Evolutionary conservation across 1,139 yeast species (phyloP), one percentile per base, ranked within the genome.

Genomic region (Yamadazyma spencermartinsiae): DNA sequence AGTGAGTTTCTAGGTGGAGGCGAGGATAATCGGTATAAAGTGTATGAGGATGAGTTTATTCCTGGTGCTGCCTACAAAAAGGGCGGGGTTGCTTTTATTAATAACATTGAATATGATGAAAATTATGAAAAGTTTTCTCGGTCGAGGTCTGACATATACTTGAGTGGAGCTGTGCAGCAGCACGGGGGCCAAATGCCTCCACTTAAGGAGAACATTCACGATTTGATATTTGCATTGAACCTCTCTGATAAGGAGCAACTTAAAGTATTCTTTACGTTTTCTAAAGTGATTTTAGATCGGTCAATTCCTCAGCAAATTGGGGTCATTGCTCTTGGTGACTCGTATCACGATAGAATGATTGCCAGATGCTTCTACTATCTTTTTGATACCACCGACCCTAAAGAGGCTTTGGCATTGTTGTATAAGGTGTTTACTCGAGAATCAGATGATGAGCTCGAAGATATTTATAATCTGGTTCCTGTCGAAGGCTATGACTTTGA

Each of bases 231-330:
- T 54, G 86, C 79, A 0, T 54, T 89, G n/a, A 82, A 85, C 48
- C 63, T 88, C 27, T 65, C 82, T 0, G 69, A 78, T 42, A 63
- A 70, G 15, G 61, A 66, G 2, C 79, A 80, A 55, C 51, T 74
- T 42, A 58, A 65, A 25, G 72, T 71, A 1, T 58, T 82, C 23
- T 65, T 73, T 31, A 70, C 80, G 3, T 56, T 80, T 30, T 54
- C 81, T 1, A 70, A 76, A 26, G 63, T 79, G 1, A 70, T 86
- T 14, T 56, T 80, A 19, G 68, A 75, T 20, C 72, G 77, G 30
- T 80, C 80, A 1, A 69, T 86, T 13, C 89, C 96, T 0, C 84
- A 89, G 48, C 86, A 90, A 55, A 55, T 92, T 40, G 98, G 97
- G 3, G 46, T 92, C 2, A 63, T 92, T 18, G 95, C 98, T 0